Conservation (phyloP, 1,139 yeast species). For the Zygoascus hellenicus region DNA sequence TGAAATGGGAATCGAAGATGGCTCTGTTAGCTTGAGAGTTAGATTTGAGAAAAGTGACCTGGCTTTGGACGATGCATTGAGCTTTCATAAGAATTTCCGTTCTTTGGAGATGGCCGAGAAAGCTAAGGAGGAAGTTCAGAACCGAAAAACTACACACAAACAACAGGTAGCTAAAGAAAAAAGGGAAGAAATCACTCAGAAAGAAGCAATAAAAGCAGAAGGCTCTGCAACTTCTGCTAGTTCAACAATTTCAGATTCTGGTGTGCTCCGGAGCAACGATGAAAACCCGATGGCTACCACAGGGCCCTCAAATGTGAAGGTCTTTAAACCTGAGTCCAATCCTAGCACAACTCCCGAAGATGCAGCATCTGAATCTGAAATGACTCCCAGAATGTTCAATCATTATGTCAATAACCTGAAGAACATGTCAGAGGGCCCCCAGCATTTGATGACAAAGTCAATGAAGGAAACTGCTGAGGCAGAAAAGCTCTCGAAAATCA, state of each 20-base stretch:
- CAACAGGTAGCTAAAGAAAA: not conserved
- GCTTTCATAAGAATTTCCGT: conserved; percentile 16
- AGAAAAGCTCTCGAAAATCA: conserved; percentile 21
- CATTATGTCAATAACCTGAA: conserved; percentile 25
- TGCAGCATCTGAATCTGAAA: conserved; percentile 16
- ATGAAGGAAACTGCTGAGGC: conserved; percentile 25
- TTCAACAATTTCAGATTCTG: not conserved
- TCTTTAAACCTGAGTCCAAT: not conserved
- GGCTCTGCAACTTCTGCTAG: not conserved
- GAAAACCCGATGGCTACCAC: not conserved
- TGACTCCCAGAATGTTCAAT: conserved; percentile 22
- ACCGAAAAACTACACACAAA: no score
- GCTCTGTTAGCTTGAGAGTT: conserved; percentile 24
- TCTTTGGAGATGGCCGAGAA: not conserved
- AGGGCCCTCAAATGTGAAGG: not conserved
- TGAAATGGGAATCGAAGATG: conserved; percentile 25
- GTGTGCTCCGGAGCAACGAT: no score
- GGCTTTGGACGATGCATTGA: conserved; percentile 22
- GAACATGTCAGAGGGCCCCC: conserved; percentile 23
- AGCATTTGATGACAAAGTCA: conserved; percentile 30
- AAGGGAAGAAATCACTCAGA: not conserved
- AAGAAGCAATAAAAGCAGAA: conserved; percentile 1
- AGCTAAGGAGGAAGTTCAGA: not conserved
- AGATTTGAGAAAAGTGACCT: conserved; percentile 23
- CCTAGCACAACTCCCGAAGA: conserved; percentile 11